These are phyloP conservation scores for Alectoria sarmentosa DNA, from an alignment of 495 filamentous ascomycete genomes.

Conservation along the genomic window DNA sequence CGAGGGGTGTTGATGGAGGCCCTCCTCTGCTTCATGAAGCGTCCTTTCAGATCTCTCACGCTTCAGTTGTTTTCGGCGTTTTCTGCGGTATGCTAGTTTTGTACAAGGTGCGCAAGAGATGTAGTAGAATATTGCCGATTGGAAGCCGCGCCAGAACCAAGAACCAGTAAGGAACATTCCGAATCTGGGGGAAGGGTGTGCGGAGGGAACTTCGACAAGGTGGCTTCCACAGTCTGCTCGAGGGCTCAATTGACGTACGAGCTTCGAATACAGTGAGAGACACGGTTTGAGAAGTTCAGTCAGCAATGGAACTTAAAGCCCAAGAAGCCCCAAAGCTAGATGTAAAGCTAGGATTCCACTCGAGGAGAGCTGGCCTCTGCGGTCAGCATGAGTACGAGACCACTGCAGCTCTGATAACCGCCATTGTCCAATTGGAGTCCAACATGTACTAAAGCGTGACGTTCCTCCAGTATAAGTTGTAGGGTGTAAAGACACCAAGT, in stretches of 20 bases:
- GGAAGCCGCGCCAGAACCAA: conserved; percentile 51
- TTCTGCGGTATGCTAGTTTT: conserved; percentile 52
- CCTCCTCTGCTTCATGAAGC: conserved; percentile 52
- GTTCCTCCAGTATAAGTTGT: not conserved
- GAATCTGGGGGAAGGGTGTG: not conserved
- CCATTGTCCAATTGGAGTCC: not conserved
- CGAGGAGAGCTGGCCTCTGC: not conserved
- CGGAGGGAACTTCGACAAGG: not conserved
- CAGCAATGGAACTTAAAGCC: not conserved
- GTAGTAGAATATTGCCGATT: conserved; percentile 85
- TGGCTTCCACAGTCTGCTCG: not conserved
- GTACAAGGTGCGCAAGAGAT: conserved; percentile 76
- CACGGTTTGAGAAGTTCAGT: not conserved
- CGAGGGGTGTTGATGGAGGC: conserved; percentile 68
- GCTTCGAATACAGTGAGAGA: not conserved
- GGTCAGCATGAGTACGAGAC: not conserved
- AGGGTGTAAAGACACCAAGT: not conserved
- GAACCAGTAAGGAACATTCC: conserved; percentile 22
- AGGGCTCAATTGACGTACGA: not conserved
- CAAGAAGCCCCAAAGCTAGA: not conserved
- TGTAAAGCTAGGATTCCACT: not conserved
- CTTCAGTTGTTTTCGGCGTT: conserved; percentile 58
- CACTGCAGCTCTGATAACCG: not conserved
- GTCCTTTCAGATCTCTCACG: conserved; percentile 53
- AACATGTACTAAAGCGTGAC: not conserved